These are phyloP conservation scores for Delphinella strobiligena DNA, from an alignment of 2,329 filamentous ascomycete genomes.

Conservation along the genomic window DNA sequence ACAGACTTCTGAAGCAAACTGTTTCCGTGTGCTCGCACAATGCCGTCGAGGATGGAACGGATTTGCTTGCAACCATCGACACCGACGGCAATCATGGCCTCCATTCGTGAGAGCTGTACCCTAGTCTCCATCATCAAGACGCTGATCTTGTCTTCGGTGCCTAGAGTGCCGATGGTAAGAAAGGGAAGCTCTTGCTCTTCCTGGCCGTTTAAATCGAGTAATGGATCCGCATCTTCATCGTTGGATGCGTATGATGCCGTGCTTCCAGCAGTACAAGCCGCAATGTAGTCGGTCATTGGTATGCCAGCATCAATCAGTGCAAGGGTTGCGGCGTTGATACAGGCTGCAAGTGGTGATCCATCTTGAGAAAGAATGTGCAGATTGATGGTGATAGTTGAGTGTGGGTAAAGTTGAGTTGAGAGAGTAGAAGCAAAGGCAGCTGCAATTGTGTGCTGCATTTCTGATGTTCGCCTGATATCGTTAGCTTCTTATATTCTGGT, in stretches of 20 bases:
- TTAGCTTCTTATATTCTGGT: neutral
- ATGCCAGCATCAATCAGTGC: slow-evolving; percentile 91
- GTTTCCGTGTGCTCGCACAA: slow-evolving; percentile 60
- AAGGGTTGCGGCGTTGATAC: slow-evolving; percentile 81
- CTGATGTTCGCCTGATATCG: slow-evolving; percentile 56
- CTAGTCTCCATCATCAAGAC: slow-evolving; percentile 79
- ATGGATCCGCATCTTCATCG: slow-evolving; percentile 63
- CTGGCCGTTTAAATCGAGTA: slow-evolving; percentile 66
- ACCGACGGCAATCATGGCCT: slow-evolving; percentile 86
- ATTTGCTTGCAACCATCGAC: slow-evolving; percentile 87
- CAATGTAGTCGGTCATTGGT: slow-evolving; percentile 86
- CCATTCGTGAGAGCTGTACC: slow-evolving; percentile 68
- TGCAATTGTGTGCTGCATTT: slow-evolving; percentile 69
- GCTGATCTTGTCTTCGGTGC: slow-evolving; percentile 55
- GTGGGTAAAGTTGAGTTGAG: slow-evolving; percentile 79
- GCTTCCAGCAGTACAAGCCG: slow-evolving; percentile 76
- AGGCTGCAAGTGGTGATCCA: slow-evolving; percentile 77
- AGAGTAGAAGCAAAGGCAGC: slow-evolving; percentile 66
- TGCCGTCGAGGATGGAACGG: slow-evolving; percentile 64
- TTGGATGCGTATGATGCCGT: slow-evolving; percentile 51
- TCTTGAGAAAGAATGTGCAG: slow-evolving; percentile 84
- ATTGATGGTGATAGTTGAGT: slow-evolving; percentile 70
- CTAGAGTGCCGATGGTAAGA: slow-evolving; percentile 72
- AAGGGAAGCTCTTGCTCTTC: slow-evolving; percentile 85
- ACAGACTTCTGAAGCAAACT: slow-evolving; percentile 41